Percentiles rank a stretch among this genome's conserved stretches.
phyloP scores from a whole-genome alignment of 2,329 filamentous ascomycete genomes.

The Aspergillus sergii region DNA sequence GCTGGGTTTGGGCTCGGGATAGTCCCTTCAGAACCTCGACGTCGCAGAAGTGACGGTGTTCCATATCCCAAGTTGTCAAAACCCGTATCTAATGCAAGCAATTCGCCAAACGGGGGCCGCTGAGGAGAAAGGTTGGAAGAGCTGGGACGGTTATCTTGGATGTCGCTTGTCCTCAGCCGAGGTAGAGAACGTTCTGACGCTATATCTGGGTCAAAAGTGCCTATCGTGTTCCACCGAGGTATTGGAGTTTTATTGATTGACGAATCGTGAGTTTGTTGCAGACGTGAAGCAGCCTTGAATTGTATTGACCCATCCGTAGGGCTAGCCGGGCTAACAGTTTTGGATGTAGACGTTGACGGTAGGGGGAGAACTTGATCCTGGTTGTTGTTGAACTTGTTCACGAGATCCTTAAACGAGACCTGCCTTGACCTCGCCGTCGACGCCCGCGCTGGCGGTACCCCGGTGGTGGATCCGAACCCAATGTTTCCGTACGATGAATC shows the following conservation, averaged over 20 bases:
- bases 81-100: conserved; percentile 63
- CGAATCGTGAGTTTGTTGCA: conserved; percentile 24
- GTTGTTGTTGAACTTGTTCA: conserved; percentile 75
- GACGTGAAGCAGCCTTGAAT: conserved; percentile 31
- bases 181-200: conserved; percentile 10
- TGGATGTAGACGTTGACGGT: conserved; percentile 40
- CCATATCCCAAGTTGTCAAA: conserved; percentile 57
- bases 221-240: conserved; percentile 23
- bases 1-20: conserved; percentile 56
- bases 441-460: conserved; percentile 17
- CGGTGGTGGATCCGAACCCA: conserved; percentile 22
- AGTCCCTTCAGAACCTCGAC: conserved; percentile 73
- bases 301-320: conserved; percentile 30
- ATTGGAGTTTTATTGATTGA: conserved; percentile 15
- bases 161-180: conserved; percentile 8
- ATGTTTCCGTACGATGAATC: conserved; percentile 28
- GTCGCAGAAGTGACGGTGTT: conserved; percentile 56
- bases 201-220: conserved; percentile 12
- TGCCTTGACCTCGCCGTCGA: conserved; percentile 46
- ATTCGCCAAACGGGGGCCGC: conserved; percentile 73
- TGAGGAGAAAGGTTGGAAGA: conserved; percentile 41
- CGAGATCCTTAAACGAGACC: conserved; percentile 78
- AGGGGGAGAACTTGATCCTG: conserved; percentile 48
- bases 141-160: conserved; percentile 7
- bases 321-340: conserved; percentile 38